Percentiles rank a stretch among this genome's conserved stretches.
Evolutionary conservation across 73 alveolate species (phyloP).

Genomic region (Paramecium octaurelia): DNA sequence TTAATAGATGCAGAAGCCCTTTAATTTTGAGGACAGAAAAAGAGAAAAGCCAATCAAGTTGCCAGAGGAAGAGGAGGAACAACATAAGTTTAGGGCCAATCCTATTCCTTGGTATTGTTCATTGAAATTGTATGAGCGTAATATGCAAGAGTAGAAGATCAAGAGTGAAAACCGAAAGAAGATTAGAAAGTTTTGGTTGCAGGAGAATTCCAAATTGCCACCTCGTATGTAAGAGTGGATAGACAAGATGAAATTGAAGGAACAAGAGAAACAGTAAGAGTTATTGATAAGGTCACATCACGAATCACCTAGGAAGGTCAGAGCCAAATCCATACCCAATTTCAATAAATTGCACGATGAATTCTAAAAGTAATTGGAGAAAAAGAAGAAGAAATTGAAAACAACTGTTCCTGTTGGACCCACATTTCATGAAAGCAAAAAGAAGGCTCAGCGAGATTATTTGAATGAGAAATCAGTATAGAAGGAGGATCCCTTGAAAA

Average conservation of each 20-base stretch:
- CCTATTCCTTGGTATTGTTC: conserved; percentile 53
- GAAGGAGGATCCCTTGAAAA: neutral
- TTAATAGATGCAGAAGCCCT: neutral
- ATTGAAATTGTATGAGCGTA: conserved; percentile 1
- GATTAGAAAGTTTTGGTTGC: conserved; percentile 20
- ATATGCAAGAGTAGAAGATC: neutral
- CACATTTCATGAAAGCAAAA: neutral
- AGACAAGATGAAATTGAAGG: neutral
- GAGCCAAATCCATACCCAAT: neutral
- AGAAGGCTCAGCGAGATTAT: neutral
- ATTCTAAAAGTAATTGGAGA: neutral
- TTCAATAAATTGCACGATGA: neutral
- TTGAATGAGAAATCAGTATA: neutral
- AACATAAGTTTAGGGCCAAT: conserved; percentile 18
- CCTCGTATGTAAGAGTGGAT: conserved; percentile 28
- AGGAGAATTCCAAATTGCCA: neutral
- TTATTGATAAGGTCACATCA: neutral
- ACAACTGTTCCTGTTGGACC: neutral
- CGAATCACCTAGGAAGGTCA: neutral
- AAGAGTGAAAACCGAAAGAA: conserved; percentile 19
- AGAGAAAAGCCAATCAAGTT: neutral
- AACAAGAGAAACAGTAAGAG: neutral
- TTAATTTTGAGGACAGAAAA: neutral
- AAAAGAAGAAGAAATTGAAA: neutral
- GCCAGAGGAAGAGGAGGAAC: neutral